Conservation (phyloP, 306 rosid species). For the Crataegus laevigata region DNA sequence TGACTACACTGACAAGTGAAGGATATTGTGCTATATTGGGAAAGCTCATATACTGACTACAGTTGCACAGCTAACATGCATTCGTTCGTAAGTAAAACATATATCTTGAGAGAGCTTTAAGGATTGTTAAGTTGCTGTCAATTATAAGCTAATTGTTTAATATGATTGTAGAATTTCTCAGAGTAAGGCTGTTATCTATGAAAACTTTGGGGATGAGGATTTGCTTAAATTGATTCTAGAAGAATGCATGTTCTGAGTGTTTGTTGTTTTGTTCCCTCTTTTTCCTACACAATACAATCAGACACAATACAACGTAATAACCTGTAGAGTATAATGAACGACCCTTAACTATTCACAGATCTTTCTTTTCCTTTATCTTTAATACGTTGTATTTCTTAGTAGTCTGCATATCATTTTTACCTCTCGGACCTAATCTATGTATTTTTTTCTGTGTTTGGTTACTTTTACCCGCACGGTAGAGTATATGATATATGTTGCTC, state of each 20-base stretch:
- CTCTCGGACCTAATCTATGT: background rate
- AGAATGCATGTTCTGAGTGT: background rate
- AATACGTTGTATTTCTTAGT: background rate
- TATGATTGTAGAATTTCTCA: background rate
- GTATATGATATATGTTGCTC: background rate
- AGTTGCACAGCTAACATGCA: background rate
- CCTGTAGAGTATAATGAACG: background rate
- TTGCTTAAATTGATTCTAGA: background rate
- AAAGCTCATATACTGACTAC: background rate
- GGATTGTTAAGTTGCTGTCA: background rate
- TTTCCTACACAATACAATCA: background rate
- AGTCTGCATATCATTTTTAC: background rate
- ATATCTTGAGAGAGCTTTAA: background rate
- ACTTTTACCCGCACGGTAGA: background rate
- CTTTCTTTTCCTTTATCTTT: background rate
- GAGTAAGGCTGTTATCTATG: background rate
- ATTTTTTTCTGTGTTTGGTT: background rate
- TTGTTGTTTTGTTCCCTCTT: background rate
- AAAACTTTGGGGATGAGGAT: background rate
- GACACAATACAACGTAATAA: background rate
- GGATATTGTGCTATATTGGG: background rate
- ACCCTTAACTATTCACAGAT: background rate
- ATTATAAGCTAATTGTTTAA: background rate
- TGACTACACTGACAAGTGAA: background rate
- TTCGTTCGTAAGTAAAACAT: background rate